A percentile compares a stretch with the other conserved stretches of the same genome.
Conservation (phyloP, 495 filamentous ascomycete species). For the Penicillium roqueforti region DNA sequence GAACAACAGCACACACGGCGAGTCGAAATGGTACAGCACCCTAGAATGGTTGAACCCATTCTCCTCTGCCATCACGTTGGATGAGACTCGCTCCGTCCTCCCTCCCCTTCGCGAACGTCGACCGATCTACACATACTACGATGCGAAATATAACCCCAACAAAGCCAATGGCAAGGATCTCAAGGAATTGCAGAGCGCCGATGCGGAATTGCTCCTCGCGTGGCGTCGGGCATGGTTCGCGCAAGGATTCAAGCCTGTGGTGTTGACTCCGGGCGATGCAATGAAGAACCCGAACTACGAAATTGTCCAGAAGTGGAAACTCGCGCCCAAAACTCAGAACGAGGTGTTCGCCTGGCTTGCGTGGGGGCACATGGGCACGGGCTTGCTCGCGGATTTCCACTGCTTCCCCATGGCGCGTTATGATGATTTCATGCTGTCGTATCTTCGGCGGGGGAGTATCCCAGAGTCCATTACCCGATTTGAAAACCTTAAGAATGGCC, state of each 20-base stretch:
- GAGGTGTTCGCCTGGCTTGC: slow-evolving; percentile 86
- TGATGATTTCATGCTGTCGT: slow-evolving; percentile 66
- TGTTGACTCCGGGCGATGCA: slow-evolving; percentile 76
- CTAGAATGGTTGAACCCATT: slow-evolving; percentile 90
- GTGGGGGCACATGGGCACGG: slow-evolving; percentile 90
- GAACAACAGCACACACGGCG: slow-evolving; percentile 73
- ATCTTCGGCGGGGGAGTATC: slow-evolving; percentile 69
- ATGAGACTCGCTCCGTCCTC: slow-evolving; percentile 82
- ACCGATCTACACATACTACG: slow-evolving; percentile 91
- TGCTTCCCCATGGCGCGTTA: slow-evolving; percentile 81
- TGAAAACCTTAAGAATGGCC: slow-evolving; percentile 62
- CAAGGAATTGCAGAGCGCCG: slow-evolving; percentile 57
- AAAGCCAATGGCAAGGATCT: slow-evolving; percentile 49
- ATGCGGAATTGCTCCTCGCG: slow-evolving; percentile 73
- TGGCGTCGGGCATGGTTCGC: slow-evolving; percentile 96
- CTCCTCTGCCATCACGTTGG: slow-evolving; percentile 76
- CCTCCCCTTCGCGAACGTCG: slow-evolving; percentile 70
- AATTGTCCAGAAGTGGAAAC: slow-evolving; percentile 49
- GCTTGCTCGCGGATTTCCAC: slow-evolving; percentile 72
- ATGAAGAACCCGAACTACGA: slow-evolving; percentile 80
- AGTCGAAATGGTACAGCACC: slow-evolving; percentile 79
- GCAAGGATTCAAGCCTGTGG: slow-evolving; percentile 80
- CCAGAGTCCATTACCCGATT: slow-evolving; percentile 65
- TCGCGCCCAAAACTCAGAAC: slow-evolving; percentile 54
- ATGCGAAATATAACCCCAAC: slow-evolving; percentile 47